Base-by-base conservation (phyloP, 2,329 filamentous ascomycete species). In the Pseudogymnoascus sp. region DNA sequence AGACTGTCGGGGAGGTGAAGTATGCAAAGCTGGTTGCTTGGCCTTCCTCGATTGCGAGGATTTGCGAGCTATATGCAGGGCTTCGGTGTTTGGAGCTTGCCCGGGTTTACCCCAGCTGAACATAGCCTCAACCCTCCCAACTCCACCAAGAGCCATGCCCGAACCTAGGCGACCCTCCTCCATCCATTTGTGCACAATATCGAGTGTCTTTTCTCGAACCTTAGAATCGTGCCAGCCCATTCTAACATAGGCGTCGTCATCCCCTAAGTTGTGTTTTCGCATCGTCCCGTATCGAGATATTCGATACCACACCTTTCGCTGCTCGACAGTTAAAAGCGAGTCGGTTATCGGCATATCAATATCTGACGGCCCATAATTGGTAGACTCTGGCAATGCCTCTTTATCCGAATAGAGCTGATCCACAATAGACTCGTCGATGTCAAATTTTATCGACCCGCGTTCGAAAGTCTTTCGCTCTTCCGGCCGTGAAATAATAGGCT, bases 271-370 rank as follows among this genome's bases (percentile, higher is more conserved):
- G 67, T 87, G 79, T 64, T 81, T 82, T 5, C 83, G 77, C 67
- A 80, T 78, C 0, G 84, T 84, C 2, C 84, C 85, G 63, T 78
- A 79, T 4, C 85, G 80, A 6, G 85, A 86, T 16, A 88, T 73
- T 18, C 84, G 82, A 67, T 88, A 87, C 86, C 86, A 89, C 6
- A 79, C 78, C 68, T 84, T 86, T 59, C 86, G 83, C 71, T 88
- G 80, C 2, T 81, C 80, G 3, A 81, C 79, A 2, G 78, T 76
- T 4, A 76, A 75, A 65, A 86, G 86, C 28, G 76, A 81, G 69
- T 86, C 82, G 31, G 68, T 21, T 21, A 44, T 61, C 42, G 69
- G 69, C 31, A 62, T 63, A 64, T 67, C 64, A 63, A 23, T 70
- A 37, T 74, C 71, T 31, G 64, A 40, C 11, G 66, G 42, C 14